Evolutionary conservation across 495 filamentous ascomycete genomes (phyloP).

Genomic region (Rhizodiscina lignyota): DNA sequence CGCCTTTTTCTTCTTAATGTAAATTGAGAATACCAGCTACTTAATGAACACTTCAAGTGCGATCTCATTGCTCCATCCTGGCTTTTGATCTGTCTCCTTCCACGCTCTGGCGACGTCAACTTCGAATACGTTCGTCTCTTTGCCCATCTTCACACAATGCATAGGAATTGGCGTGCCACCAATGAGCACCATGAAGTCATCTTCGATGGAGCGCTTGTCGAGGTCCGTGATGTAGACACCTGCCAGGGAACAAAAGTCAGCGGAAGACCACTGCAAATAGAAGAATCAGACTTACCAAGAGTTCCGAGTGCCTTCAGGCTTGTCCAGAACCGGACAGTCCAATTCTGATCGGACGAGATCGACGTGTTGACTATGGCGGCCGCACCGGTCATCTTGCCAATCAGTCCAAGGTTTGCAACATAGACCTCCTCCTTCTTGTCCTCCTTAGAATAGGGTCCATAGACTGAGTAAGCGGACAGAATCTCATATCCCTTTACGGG

Average conservation of each 20-base stretch:
- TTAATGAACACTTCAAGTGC: constrained; percentile 46
- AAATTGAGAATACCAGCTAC: too few species aligned
- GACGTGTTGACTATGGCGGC: constrained; percentile 51
- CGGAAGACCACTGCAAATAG: too few species aligned
- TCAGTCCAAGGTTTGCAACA: constrained; percentile 58
- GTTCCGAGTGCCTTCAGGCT: constrained; percentile 67
- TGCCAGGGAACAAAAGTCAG: constrained; percentile 17
- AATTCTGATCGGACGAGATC: constrained; percentile 38
- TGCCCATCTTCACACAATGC: constrained; percentile 44
- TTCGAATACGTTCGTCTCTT: constrained; percentile 43
- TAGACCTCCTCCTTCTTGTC: constrained; percentile 12
- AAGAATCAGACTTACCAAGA: constrained; percentile 38
- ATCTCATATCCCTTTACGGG: constrained; percentile 61
- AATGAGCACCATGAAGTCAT: constrained; percentile 63
- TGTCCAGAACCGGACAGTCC: constrained; percentile 43
- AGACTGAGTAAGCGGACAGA: constrained; percentile 52
- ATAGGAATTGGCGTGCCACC: constrained; percentile 49
- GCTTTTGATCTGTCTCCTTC: constrained; percentile 51
- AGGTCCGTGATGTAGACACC: constrained; percentile 59
- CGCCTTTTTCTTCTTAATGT: too few species aligned
- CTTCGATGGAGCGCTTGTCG: constrained; percentile 35
- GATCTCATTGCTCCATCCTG: constrained; percentile 76
- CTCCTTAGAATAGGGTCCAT: constrained; percentile 3
- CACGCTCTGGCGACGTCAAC: constrained; percentile 68
- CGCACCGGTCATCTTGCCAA: constrained; percentile 80